Evolutionary conservation across 768 basidiomycete species (phyloP).

Genomic region (Russula ochroleuca): DNA sequence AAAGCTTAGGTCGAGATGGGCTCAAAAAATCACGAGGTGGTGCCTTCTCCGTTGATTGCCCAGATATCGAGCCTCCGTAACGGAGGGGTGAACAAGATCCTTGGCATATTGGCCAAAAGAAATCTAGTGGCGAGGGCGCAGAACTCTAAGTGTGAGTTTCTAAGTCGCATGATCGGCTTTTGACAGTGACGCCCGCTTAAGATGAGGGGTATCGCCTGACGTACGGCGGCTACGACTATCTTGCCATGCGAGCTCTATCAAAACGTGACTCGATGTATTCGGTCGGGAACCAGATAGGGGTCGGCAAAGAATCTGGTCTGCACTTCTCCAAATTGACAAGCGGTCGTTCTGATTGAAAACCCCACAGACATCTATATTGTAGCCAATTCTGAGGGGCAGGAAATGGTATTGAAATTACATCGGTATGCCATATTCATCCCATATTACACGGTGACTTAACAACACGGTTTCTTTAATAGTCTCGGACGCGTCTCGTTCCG

Average conservation of each 20-base stretch:
- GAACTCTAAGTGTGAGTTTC: constrained; percentile 84
- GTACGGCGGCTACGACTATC: constrained; percentile 97
- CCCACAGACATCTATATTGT: constrained; percentile 81
- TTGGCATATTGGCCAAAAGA: constrained; percentile 87
- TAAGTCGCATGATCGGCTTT: neutral
- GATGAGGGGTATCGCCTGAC: constrained; percentile 97
- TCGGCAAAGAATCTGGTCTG: constrained; percentile 94
- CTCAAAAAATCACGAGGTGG: constrained; percentile 95
- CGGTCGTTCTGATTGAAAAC: neutral
- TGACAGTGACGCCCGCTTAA: constrained; percentile 34
- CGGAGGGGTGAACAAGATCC: constrained; percentile 90
- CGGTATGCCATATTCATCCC: constrained; percentile 47
- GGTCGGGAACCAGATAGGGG: constrained; percentile 97
- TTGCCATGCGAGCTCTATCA: constrained; percentile 89
- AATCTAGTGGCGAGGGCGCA: constrained; percentile 87
- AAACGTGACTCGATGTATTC: constrained; percentile 85
- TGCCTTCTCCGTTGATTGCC: constrained; percentile 82
- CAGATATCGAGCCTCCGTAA: constrained; percentile 90
- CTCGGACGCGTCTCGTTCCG: constrained; percentile 97
- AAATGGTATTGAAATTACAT: constrained; percentile 92
- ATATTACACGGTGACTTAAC: constrained; percentile 1
- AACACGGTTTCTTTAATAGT: constrained; percentile 40
- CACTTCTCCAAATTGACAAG: neutral
- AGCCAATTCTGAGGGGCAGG: constrained; percentile 75
- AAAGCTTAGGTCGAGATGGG: constrained; percentile 87